Evolutionary conservation across 768 basidiomycete species (phyloP).

Genomic region (Boletus insuetus): DNA sequence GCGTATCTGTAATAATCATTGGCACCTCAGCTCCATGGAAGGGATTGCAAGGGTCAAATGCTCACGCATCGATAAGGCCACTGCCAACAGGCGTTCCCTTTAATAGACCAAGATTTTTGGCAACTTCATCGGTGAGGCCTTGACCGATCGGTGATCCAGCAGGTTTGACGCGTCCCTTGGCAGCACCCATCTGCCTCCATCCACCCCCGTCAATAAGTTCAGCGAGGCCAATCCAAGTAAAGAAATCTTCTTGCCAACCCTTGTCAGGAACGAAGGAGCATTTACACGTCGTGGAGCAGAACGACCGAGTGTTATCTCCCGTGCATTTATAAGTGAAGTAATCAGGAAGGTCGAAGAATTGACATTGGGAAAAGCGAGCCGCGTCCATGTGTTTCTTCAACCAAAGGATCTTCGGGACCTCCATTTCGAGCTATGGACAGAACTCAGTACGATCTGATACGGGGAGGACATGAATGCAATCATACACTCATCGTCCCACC

Average conservation of each 20-base stretch:
- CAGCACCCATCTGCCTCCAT: slow-evolving; percentile 74
- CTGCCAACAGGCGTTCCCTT: slow-evolving; percentile 93
- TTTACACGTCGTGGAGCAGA: slow-evolving; percentile 95
- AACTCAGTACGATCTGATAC: slow-evolving; percentile 6
- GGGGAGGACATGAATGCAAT: slow-evolving; percentile 4
- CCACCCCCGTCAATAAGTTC: slow-evolving; percentile 60
- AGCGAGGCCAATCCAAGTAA: slow-evolving; percentile 76
- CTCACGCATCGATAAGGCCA: slow-evolving; percentile 92
- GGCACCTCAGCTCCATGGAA: not conserved
- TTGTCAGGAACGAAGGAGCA: slow-evolving; percentile 84
- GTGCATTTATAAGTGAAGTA: slow-evolving; percentile 94
- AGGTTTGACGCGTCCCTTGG: slow-evolving; percentile 63
- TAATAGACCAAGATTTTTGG: slow-evolving; percentile 78
- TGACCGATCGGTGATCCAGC: slow-evolving; percentile 83
- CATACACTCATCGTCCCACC: slow-evolving; percentile 93
- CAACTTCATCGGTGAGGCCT: slow-evolving; percentile 76
- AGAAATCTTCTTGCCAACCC: slow-evolving; percentile 92
- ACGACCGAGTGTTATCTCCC: slow-evolving; percentile 64
- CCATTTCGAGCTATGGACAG: slow-evolving; percentile 83
- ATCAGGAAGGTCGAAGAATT: slow-evolving; percentile 93
- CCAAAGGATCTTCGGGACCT: slow-evolving; percentile 97
- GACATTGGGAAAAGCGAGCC: slow-evolving; percentile 66
- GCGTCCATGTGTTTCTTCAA: slow-evolving; percentile 84
- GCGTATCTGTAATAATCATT: slow-evolving; percentile 57
- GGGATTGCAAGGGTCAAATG: not conserved